Evolutionary conservation across 139 green algal species (phyloP), one percentile per base, ranked within the genome.

Genomic region (Yamagishiella unicocca): DNA sequence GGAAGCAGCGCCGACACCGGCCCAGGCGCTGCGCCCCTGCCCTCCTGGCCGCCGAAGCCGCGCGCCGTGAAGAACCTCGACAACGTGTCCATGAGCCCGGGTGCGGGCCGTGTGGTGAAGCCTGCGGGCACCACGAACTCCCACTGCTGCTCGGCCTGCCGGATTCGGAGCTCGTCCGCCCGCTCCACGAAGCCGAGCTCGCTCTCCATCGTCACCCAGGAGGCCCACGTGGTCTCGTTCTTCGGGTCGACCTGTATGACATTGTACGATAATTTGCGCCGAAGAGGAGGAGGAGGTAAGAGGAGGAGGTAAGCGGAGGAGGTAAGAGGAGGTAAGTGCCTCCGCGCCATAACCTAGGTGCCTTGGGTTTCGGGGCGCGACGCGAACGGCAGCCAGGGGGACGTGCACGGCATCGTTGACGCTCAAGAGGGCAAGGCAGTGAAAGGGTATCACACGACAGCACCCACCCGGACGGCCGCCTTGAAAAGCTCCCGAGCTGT

Each of bases 401-500:
- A n/a, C n/a, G n/a, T n/a, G n/a, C n/a, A n/a, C n/a, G n/a, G n/a
- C n/a, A n/a, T n/a, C n/a, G n/a, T n/a, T n/a, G n/a, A n/a, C n/a
- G n/a, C n/a, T n/a, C n/a, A n/a, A n/a, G n/a, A n/a, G n/a, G n/a
- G n/a, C n/a, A n/a, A n/a, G n/a, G n/a, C n/a, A n/a, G n/a, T n/a
- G n/a, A n/a, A n/a, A n/a, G n/a, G n/a, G n/a, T n/a, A n/a, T n/a
- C n/a, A n/a, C n/a, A n/a, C n/a, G n/a, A n/a, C n/a, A n/a, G n/a
- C n/a, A 70, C 80, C 33, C 82, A 91, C 95, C 75, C 96, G 96
- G 6, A 99, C 84, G 0, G 96, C 97, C 35, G 95, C 97, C 89
- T 98, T 98, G 92, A 98, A 99, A 27, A 99, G 93, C 92, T 97
- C 92, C 24, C 97, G 91, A 3, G 98, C 97, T 21, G 97, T 88